Conservation (phyloP, 2,329 filamentous ascomycete genomes). For the Aspergillus sergii region DNA sequence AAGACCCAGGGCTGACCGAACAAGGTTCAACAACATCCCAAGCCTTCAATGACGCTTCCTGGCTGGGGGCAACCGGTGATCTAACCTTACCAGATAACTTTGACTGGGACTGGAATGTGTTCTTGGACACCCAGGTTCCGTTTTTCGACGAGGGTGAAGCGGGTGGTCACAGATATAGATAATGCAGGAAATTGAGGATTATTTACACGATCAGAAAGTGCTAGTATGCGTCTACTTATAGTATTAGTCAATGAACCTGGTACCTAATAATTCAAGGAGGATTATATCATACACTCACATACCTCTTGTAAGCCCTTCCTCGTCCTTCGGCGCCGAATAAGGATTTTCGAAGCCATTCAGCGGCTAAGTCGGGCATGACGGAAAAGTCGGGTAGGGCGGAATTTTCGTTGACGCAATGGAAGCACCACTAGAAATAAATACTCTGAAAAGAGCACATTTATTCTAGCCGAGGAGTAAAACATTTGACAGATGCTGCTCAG, state of each 20-base stretch:
- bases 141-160: slow-evolving; percentile 6
- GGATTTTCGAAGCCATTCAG: background rate
- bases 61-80: background rate
- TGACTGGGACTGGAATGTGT: slow-evolving; percentile 5
- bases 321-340: background rate
- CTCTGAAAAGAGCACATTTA: background rate
- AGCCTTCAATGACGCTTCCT: background rate
- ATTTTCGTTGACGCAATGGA: background rate
- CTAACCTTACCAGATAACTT: background rate
- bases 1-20: background rate
- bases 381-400: slow-evolving; percentile 11
- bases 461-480: background rate
- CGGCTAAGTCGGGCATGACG: slow-evolving; percentile 5
- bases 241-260: background rate
- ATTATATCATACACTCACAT: background rate
- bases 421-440: slow-evolving; percentile 1
- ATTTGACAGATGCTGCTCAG: background rate
- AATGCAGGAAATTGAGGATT: background rate
- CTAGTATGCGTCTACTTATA: background rate
- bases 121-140: slow-evolving; percentile 1
- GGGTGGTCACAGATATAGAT: slow-evolving; percentile 2
- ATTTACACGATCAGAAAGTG: background rate
- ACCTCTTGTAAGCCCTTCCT: background rate
- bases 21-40: background rate
- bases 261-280: background rate